Conservation (phyloP, 1,284 basidiomycete genomes). For the Sphagnurus paluster region DNA sequence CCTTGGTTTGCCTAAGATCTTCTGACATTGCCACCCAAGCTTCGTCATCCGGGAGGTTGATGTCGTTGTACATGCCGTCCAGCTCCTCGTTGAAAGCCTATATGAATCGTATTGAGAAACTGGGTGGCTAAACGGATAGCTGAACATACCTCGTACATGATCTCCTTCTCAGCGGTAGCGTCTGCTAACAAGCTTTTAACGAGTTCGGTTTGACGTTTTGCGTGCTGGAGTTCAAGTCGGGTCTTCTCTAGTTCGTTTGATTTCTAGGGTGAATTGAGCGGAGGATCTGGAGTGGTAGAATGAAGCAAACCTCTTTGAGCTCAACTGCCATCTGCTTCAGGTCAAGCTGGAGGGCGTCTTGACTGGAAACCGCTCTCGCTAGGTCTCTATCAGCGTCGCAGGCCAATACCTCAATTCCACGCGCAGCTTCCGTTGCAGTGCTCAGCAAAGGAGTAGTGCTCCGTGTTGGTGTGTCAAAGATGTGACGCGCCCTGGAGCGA, state of each 20-base stretch:
- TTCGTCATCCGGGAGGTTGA: conserved; percentile 74
- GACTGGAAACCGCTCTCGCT: conserved; percentile 46
- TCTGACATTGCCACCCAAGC: conserved; percentile 73
- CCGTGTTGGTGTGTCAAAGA: conserved; percentile 33
- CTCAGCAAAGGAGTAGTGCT: conserved; percentile 20
- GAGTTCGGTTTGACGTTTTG: conserved; percentile 73
- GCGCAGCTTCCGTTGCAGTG: conserved; percentile 29
- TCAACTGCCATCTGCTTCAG: conserved; percentile 49
- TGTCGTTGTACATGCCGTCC: conserved; percentile 84
- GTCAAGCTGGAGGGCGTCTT: conserved; percentile 52
- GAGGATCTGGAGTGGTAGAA: conserved; percentile 7
- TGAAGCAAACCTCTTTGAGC: conserved; percentile 53
- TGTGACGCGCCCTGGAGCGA: conserved; percentile 41
- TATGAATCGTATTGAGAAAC: conserved; percentile 9
- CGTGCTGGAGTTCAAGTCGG: conserved; percentile 65
- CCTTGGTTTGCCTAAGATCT: conserved; percentile 75
- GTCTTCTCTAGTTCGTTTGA: conserved; percentile 57
- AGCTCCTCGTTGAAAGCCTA: conserved; percentile 93
- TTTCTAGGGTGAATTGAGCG: conserved; percentile 39
- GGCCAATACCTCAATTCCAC: conserved; percentile 51
- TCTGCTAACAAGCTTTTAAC: conserved; percentile 75
- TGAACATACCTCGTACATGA: conserved; percentile 77
- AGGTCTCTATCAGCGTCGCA: conserved; percentile 60
- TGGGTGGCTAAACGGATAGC: neutral
- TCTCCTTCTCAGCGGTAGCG: conserved; percentile 83